Evolutionary conservation across 2,329 filamentous ascomycete species (phyloP).

Genomic region (Paecilomyces formosus): DNA sequence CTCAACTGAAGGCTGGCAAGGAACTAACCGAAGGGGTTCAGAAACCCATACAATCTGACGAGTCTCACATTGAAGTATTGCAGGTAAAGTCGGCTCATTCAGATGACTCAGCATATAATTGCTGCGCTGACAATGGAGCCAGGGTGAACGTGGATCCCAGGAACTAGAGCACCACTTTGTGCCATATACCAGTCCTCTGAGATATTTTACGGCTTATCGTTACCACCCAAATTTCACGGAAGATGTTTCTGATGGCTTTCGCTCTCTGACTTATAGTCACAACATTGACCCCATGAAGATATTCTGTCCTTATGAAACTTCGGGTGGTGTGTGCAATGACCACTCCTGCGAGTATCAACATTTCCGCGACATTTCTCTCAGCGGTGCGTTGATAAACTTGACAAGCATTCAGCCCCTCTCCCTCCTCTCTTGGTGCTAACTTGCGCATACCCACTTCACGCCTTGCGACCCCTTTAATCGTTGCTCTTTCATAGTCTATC

Average conservation of each 20-base stretch:
- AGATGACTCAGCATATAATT: constrained; percentile 6
- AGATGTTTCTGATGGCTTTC: constrained; percentile 66
- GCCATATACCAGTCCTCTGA: constrained; percentile 78
- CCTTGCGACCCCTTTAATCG: background rate
- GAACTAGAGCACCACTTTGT: constrained; percentile 32
- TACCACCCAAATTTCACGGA: constrained; percentile 73
- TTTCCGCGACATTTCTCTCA: constrained; percentile 63
- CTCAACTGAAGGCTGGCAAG: constrained; percentile 16
- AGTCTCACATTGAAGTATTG: constrained; percentile 20
- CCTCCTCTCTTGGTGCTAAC: constrained; percentile 3
- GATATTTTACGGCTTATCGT: constrained; percentile 77
- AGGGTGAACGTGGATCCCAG: constrained; percentile 17
- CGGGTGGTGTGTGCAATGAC: constrained; percentile 66
- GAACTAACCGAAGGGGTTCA: constrained; percentile 25
- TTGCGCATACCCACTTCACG: background rate
- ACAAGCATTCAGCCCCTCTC: constrained; percentile 13
- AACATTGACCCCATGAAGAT: constrained; percentile 69
- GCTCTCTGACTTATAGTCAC: constrained; percentile 89
- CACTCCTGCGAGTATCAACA: constrained; percentile 70
- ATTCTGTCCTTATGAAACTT: constrained; percentile 70
- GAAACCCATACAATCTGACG: constrained; percentile 14
- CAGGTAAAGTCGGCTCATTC: constrained; percentile 22
- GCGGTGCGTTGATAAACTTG: constrained; percentile 58
- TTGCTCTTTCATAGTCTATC: constrained; percentile 1
- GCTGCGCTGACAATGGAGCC: constrained; percentile 18